Conservation (phyloP, 2,329 filamentous ascomycete species). For the Diaporthe citrichinensis region DNA sequence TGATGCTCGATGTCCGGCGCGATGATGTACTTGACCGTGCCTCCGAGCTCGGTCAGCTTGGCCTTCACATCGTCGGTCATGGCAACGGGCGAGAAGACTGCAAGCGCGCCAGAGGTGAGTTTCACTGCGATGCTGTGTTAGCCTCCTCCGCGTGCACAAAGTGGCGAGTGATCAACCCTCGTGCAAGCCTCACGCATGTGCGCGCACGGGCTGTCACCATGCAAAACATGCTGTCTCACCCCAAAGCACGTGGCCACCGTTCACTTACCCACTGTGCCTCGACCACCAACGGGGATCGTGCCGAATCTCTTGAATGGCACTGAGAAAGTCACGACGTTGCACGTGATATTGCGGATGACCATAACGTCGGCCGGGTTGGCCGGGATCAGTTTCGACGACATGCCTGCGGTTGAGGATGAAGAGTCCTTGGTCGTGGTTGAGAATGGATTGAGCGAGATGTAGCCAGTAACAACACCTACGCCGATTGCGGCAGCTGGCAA, state of each 20-base stretch:
- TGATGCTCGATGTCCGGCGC: constrained; percentile 95
- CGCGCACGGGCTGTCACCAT: background rate
- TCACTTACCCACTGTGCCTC: constrained; percentile 83
- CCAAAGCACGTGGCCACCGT: background rate
- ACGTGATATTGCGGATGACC: constrained; percentile 89
- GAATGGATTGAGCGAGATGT: constrained; percentile 39
- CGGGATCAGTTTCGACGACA: constrained; percentile 77
- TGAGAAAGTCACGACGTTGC: constrained; percentile 83
- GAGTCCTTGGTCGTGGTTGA: constrained; percentile 20
- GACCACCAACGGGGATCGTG: constrained; percentile 84
- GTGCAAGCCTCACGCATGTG: background rate
- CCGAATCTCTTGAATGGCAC: constrained; percentile 89
- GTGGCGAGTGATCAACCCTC: background rate
- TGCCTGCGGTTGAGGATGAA: constrained; percentile 50
- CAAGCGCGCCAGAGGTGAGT: constrained; percentile 81
- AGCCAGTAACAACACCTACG: constrained; percentile 32
- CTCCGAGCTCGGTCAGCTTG: constrained; percentile 75
- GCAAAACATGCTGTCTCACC: background rate
- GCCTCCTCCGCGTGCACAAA: background rate
- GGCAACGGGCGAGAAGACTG: constrained; percentile 92
- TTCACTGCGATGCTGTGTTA: constrained; percentile 69
- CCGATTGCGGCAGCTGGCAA: constrained; percentile 41
- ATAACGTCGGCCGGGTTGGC: constrained; percentile 84
- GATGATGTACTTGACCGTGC: constrained; percentile 84
- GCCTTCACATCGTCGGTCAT: constrained; percentile 81